Percentiles rank a stretch among this genome's conserved stretches.
These are phyloP conservation scores for Tylopilus vinaceipallidus DNA, from an alignment of 768 basidiomycete species.

Conservation along the genomic window DNA sequence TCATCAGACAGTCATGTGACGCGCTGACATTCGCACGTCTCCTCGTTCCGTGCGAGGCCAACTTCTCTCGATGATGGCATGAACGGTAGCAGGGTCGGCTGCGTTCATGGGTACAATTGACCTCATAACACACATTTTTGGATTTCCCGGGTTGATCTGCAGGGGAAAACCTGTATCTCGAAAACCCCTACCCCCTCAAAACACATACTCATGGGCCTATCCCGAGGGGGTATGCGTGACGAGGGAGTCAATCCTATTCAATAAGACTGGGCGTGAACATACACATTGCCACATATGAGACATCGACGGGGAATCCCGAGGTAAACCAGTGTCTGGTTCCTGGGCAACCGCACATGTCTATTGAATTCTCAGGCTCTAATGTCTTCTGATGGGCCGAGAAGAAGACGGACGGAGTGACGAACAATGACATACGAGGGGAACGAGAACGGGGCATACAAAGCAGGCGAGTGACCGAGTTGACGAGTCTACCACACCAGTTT, in stretches of 20 bases:
- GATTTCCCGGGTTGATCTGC: no score
- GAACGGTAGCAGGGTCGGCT: not conserved
- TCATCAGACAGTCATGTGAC: not conserved
- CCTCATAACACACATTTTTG: no score
- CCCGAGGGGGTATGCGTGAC: no score
- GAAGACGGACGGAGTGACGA: not conserved
- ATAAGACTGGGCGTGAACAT: not conserved
- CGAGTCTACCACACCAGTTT: not conserved
- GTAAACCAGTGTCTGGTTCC: not conserved
- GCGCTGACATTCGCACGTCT: not conserved
- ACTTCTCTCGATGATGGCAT: no score
- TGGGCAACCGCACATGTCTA: not conserved
- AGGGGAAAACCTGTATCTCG: no score
- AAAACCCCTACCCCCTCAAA: no score
- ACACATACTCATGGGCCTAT: no score
- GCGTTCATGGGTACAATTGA: not conserved
- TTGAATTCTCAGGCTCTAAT: not conserved
- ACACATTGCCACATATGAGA: not conserved
- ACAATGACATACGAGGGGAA: not conserved
- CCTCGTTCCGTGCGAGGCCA: not conserved
- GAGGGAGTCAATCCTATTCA: no score
- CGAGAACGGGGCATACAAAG: not conserved
- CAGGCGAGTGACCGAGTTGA: no score
- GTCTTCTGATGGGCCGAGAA: not conserved
- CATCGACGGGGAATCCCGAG: not conserved